Percentiles rank a stretch among this genome's conserved stretches.
Conservation (phyloP, 345 rosid species). For the Populus nigra region DNA sequence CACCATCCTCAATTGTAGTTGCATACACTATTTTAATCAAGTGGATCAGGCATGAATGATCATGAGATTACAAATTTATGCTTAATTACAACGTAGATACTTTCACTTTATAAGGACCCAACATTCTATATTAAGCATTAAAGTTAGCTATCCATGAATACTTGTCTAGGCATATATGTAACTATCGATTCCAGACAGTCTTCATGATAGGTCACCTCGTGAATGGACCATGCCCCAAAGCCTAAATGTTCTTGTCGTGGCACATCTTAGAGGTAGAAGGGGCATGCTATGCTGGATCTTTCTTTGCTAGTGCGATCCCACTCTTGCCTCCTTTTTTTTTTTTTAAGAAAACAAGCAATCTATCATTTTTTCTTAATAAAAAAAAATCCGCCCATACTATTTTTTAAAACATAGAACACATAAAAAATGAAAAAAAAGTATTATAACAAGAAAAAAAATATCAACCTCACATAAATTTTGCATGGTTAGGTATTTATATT, state of each 20-base stretch:
- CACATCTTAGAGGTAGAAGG: not conserved
- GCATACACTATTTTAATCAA: too few relatives aligned
- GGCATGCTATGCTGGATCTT: not conserved
- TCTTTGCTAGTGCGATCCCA: too few relatives aligned
- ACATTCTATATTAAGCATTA: conserved; percentile 27
- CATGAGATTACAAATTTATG: conserved; percentile 23
- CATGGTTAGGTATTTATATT: too few relatives aligned
- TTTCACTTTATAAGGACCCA: conserved; percentile 20
- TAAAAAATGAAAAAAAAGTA: too few relatives aligned
- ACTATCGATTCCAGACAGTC: conserved; percentile 1
- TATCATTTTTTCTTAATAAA: too few relatives aligned
- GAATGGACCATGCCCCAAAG: conserved; percentile 15
- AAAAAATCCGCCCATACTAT: too few relatives aligned
- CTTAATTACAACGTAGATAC: conserved; percentile 31
- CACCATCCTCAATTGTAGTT: not conserved
- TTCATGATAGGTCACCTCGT: conserved; percentile 14
- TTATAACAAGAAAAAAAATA: too few relatives aligned
- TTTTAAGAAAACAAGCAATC: too few relatives aligned
- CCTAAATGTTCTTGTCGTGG: not conserved
- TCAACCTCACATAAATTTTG: too few relatives aligned
- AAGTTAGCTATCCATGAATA: not conserved
- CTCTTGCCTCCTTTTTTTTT: too few relatives aligned
- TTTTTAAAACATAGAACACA: too few relatives aligned
- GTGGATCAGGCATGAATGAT: not conserved
- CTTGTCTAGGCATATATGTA: not conserved